Conservation (phyloP, 2,329 filamentous ascomycete species). For the Teratosphaeria zuluensis region DNA sequence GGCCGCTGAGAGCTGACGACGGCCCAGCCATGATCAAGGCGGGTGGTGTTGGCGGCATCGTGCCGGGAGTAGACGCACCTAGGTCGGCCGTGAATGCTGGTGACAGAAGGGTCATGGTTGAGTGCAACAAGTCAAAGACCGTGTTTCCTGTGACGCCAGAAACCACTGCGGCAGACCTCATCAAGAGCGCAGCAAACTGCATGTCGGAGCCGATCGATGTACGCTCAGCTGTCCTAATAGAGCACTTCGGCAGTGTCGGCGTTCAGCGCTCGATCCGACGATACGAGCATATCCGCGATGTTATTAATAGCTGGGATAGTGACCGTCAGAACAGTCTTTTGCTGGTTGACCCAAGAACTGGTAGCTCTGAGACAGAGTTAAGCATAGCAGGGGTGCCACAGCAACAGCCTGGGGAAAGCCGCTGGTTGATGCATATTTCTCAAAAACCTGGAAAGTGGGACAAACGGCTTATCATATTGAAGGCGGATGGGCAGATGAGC, state of each 20-base stretch:
- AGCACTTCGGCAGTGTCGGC: constrained; percentile 65
- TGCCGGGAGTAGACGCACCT: constrained; percentile 62
- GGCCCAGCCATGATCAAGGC: constrained; percentile 28
- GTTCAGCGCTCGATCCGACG: constrained; percentile 73
- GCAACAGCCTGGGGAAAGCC: constrained; percentile 51
- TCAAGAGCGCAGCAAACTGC: constrained; percentile 55
- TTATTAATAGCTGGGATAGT: constrained; percentile 86
- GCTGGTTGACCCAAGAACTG: constrained; percentile 49
- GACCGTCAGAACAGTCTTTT: constrained; percentile 68
- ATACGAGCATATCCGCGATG: constrained; percentile 77
- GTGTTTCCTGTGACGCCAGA: constrained; percentile 62
- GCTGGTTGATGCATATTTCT: constrained; percentile 68
- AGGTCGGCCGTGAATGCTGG: constrained; percentile 68
- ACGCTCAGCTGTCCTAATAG: constrained; percentile 60
- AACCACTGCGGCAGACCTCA: constrained; percentile 65
- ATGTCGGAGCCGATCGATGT: constrained; percentile 56
- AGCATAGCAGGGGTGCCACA: constrained; percentile 55
- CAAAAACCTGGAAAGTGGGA: constrained; percentile 78
- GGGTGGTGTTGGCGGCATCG: constrained; percentile 35
- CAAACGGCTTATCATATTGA: constrained; percentile 69
- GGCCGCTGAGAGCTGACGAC: constrained; percentile 7
- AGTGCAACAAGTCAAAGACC: constrained; percentile 60
- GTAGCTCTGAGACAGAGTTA: constrained; percentile 49
- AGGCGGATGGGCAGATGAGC: constrained; percentile 60
- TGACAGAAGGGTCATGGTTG: constrained; percentile 65